Conservation (phyloP, 2,329 filamentous ascomycete species). For the Aureobasidium vineae region DNA sequence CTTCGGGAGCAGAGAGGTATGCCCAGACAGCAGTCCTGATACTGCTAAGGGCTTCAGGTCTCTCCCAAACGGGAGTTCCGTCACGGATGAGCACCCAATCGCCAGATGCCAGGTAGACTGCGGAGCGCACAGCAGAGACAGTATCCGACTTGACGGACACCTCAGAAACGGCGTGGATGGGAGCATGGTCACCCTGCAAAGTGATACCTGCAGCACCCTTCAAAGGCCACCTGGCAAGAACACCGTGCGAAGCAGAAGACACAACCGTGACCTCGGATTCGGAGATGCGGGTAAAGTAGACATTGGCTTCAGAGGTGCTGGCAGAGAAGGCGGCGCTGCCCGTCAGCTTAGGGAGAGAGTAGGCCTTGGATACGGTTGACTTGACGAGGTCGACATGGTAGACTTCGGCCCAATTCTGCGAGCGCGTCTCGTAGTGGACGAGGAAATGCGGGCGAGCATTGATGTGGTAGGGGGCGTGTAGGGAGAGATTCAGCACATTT, state of each 20-base stretch:
- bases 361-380: conserved; percentile 69
- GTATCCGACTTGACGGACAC: conserved; percentile 69
- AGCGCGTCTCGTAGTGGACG: conserved; percentile 70
- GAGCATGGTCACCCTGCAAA: conserved; percentile 34
- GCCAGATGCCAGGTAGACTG: conserved; percentile 61
- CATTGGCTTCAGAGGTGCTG: conserved; percentile 73
- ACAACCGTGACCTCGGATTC: conserved; percentile 69
- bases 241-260: conserved; percentile 72
- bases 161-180: conserved; percentile 73
- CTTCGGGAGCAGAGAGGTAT: conserved; percentile 62
- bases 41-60: conserved; percentile 78
- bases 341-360: conserved; percentile 69
- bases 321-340: conserved; percentile 75
- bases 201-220: conserved; percentile 41
- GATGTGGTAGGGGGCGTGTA: conserved; percentile 71
- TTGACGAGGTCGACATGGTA: conserved; percentile 77
- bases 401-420: conserved; percentile 76
- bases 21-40: conserved; percentile 78
- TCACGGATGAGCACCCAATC: conserved; percentile 86
- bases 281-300: conserved; percentile 85
- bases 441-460: conserved; percentile 79
- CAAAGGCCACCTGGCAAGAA: conserved; percentile 71
- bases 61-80: conserved; percentile 74
- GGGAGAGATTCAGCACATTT: conserved; percentile 52
- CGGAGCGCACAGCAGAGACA: conserved; percentile 74